These are phyloP conservation scores for Parafenestella ontariensis DNA, from an alignment of 2,329 filamentous ascomycete species.

Conservation along the genomic window DNA sequence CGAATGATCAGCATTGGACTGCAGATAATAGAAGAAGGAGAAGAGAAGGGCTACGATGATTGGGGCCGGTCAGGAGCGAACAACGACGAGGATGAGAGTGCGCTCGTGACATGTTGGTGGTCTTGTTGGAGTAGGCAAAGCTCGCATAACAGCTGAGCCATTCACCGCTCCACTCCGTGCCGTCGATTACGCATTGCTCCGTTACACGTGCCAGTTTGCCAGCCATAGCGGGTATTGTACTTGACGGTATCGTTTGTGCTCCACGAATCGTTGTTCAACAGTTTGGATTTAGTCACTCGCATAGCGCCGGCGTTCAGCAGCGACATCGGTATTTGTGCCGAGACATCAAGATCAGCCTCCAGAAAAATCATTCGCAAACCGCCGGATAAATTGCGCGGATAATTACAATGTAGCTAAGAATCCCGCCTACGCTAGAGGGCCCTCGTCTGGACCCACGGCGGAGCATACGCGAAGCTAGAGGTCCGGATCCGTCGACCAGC, in stretches of 20 bases:
- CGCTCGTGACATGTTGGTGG: slow-evolving; percentile 72
- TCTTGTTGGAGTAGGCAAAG: slow-evolving; percentile 61
- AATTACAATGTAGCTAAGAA: slow-evolving; percentile 34
- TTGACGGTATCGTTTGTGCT: neutral
- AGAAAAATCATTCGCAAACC: slow-evolving; percentile 28
- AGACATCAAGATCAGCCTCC: slow-evolving; percentile 20
- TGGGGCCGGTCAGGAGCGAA: slow-evolving; percentile 63
- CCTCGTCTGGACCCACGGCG: slow-evolving; percentile 27
- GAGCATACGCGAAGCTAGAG: slow-evolving; percentile 35
- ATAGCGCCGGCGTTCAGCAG: slow-evolving; percentile 23
- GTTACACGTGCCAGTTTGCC: slow-evolving; percentile 3
- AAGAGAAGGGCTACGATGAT: slow-evolving; percentile 73
- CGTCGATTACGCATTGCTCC: neutral
- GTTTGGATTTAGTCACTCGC: slow-evolving; percentile 17
- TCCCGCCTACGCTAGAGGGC: slow-evolving; percentile 27
- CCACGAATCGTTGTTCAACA: slow-evolving; percentile 5
- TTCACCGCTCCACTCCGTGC: slow-evolving; percentile 15
- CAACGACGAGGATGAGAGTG: slow-evolving; percentile 56
- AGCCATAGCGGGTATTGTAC: neutral
- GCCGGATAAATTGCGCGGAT: slow-evolving; percentile 46
- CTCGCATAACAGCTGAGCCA: slow-evolving; percentile 13
- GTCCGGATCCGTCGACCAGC: slow-evolving; percentile 31
- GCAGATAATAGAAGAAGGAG: slow-evolving; percentile 65
- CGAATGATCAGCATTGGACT: slow-evolving; percentile 65
- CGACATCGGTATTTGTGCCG: slow-evolving; percentile 32